A percentile compares a stretch with the other conserved stretches of the same genome.
Evolutionary conservation across 805 yeast genomes (phyloP).

Genomic region (Teunomyces aglyptinius): DNA sequence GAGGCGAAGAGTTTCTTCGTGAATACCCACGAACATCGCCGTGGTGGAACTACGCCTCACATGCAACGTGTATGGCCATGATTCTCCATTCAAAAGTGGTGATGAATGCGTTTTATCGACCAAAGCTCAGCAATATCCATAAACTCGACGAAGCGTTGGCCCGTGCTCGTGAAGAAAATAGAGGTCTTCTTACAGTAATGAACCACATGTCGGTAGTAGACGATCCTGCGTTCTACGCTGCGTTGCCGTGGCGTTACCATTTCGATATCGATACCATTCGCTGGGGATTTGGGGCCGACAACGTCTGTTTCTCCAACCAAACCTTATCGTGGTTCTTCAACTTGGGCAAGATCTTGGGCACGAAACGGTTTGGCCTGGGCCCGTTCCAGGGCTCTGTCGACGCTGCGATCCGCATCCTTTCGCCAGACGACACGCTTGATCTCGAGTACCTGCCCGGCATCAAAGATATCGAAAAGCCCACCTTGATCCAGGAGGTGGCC

Average conservation of each 20-base stretch:
- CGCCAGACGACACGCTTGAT: conserved; percentile 71
- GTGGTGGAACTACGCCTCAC: conserved; percentile 68
- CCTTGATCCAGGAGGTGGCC: conserved; percentile 40
- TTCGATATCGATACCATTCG: conserved; percentile 64
- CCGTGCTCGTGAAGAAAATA: conserved; percentile 61
- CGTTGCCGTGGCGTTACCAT: conserved; percentile 70
- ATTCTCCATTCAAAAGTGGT: conserved; percentile 64
- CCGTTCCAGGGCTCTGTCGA: conserved; percentile 91
- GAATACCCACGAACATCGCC: conserved; percentile 58
- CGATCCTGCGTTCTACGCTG: conserved; percentile 89
- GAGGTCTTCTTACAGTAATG: conserved; percentile 83
- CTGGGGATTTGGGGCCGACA: conserved; percentile 95
- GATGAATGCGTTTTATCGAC: conserved; percentile 60
- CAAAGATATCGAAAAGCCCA: conserved; percentile 29
- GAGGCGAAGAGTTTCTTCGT: conserved; percentile 70
- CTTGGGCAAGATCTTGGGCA: conserved; percentile 83
- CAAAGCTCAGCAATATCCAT: conserved; percentile 59
- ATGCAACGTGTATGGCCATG: conserved; percentile 64
- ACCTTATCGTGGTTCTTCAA: conserved; percentile 64
- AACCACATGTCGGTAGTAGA: conserved; percentile 91
- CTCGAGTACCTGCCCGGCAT: conserved; percentile 37
- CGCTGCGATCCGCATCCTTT: conserved; percentile 75
- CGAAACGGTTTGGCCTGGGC: conserved; percentile 87
- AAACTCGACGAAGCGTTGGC: conserved; percentile 62
- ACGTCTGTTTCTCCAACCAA: conserved; percentile 72